Evolutionary conservation across 1,139 yeast species (phyloP).

Genomic region (Suhomyces bokatorum): DNA sequence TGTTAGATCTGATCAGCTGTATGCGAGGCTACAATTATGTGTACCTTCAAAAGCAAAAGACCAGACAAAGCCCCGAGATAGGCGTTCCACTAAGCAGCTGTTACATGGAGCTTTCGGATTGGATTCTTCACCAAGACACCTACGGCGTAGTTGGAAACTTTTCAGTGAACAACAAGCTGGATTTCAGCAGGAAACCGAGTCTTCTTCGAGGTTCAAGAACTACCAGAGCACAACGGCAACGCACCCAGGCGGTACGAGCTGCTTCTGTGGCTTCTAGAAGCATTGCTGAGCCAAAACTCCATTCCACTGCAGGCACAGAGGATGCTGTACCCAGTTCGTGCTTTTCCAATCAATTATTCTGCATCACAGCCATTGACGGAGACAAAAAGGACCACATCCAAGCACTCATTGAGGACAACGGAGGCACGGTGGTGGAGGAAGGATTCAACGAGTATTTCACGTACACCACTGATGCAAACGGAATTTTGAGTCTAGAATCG

Average conservation of each 20-base stretch:
- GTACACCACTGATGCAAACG: slow-evolving; percentile 16
- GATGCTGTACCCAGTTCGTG: background rate
- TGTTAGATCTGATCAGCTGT: slow-evolving; percentile 40
- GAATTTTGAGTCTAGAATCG: slow-evolving; percentile 14
- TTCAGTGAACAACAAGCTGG: background rate
- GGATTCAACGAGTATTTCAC: slow-evolving; percentile 44
- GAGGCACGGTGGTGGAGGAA: slow-evolving; percentile 53
- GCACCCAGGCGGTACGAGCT: background rate
- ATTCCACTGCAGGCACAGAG: slow-evolving; percentile 1
- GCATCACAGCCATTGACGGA: slow-evolving; percentile 38
- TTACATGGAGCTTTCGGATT: slow-evolving; percentile 42
- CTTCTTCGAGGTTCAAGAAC: background rate
- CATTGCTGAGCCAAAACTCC: background rate
- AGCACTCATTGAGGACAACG: slow-evolving; percentile 43
- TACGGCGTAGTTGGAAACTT: slow-evolving; percentile 10
- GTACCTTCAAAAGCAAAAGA: slow-evolving; percentile 29
- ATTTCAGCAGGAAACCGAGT: background rate
- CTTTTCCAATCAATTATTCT: slow-evolving; percentile 24
- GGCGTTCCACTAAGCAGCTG: slow-evolving; percentile 20
- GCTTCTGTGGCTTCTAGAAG: background rate
- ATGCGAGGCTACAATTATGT: slow-evolving; percentile 60
- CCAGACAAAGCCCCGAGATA: slow-evolving; percentile 17
- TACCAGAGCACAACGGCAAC: slow-evolving; percentile 15
- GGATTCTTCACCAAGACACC: slow-evolving; percentile 42
- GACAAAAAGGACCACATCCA: slow-evolving; percentile 37